Evolutionary conservation across 2,329 filamentous ascomycete genomes (phyloP).

Genomic region (Metarhizium guizhouense): DNA sequence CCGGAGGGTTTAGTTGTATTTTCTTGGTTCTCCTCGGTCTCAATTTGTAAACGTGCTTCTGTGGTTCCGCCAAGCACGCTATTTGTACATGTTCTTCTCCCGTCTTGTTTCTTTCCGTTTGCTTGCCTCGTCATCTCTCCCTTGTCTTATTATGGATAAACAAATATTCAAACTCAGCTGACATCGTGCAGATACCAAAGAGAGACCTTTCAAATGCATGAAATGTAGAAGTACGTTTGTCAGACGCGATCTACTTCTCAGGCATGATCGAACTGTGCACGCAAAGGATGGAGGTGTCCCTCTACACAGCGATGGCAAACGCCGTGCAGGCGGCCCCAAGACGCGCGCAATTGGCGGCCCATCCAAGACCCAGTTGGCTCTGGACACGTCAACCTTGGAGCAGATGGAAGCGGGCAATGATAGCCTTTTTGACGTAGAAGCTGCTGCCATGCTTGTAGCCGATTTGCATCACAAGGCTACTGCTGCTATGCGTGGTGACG

Average conservation of each 20-base stretch:
- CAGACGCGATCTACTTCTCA: slow-evolving; percentile 87
- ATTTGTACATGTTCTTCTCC: no score
- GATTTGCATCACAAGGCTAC: slow-evolving; percentile 96
- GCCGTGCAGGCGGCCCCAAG: slow-evolving; percentile 64
- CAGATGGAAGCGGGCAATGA: slow-evolving; percentile 89
- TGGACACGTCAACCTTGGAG: slow-evolving; percentile 81
- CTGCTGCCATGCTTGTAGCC: slow-evolving; percentile 96
- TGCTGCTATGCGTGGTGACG: slow-evolving; percentile 52
- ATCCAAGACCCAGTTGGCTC: slow-evolving; percentile 66
- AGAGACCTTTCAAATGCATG: slow-evolving; percentile 95
- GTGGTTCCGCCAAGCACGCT: no score
- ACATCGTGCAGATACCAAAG: slow-evolving; percentile 73
- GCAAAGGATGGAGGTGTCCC: slow-evolving; percentile 95
- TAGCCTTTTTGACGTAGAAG: slow-evolving; percentile 89
- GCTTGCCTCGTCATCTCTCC: not conserved
- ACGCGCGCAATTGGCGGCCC: slow-evolving; percentile 53
- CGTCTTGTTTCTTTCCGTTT: no score
- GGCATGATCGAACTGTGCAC: slow-evolving; percentile 96
- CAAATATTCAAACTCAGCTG: not conserved
- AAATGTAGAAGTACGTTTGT: slow-evolving; percentile 99
- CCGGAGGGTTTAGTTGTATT: not conserved
- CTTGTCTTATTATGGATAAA: not conserved
- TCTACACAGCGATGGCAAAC: slow-evolving; percentile 88
- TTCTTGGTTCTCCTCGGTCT: not conserved
- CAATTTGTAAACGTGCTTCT: no score